phyloP scores from a whole-genome alignment of 768 basidiomycete species.

The Lactarius hengduanensis region DNA sequence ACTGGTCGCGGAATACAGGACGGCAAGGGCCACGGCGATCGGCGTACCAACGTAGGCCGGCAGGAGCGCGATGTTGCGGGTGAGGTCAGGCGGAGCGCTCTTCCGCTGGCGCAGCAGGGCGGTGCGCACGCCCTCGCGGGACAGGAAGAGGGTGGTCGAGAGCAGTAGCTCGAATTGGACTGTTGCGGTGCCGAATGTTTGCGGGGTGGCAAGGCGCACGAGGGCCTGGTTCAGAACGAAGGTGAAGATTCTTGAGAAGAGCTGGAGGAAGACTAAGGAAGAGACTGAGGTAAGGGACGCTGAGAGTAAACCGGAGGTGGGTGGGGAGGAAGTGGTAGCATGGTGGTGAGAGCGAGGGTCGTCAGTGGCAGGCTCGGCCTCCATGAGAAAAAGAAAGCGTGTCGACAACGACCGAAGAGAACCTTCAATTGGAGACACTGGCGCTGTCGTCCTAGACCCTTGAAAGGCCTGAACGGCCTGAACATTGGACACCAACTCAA shows the following conservation, averaged over 20 bases:
- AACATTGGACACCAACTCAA: too few relatives aligned
- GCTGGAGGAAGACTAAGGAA: constrained; percentile 82
- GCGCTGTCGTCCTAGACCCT: too few relatives aligned
- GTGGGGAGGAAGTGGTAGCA: too few relatives aligned
- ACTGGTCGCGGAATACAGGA: constrained; percentile 56
- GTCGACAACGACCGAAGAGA: neutral
- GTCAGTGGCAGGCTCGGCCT: neutral
- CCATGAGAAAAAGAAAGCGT: neutral
- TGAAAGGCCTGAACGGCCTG: too few relatives aligned
- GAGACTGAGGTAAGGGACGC: constrained; percentile 49
- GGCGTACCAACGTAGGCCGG: constrained; percentile 71
- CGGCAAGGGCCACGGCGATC: constrained; percentile 51
- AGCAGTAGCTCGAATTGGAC: constrained; percentile 93
- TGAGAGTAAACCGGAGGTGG: constrained; percentile 29
- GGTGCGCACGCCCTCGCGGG: constrained; percentile 90
- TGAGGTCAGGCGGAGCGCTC: constrained; percentile 17
- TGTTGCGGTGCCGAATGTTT: constrained; percentile 84
- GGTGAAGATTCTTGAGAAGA: constrained; percentile 80
- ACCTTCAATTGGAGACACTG: too few relatives aligned
- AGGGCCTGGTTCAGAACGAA: constrained; percentile 88
- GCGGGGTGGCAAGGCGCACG: constrained; percentile 78
- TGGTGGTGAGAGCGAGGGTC: neutral
- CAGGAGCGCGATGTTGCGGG: constrained; percentile 56
- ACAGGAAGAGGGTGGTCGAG: constrained; percentile 87
- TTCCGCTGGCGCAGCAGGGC: constrained; percentile 65